Evolutionary conservation across 352 stramenopile species (phyloP), one percentile per base, ranked within the genome.

Genomic region (Thraustotheca clavata): DNA sequence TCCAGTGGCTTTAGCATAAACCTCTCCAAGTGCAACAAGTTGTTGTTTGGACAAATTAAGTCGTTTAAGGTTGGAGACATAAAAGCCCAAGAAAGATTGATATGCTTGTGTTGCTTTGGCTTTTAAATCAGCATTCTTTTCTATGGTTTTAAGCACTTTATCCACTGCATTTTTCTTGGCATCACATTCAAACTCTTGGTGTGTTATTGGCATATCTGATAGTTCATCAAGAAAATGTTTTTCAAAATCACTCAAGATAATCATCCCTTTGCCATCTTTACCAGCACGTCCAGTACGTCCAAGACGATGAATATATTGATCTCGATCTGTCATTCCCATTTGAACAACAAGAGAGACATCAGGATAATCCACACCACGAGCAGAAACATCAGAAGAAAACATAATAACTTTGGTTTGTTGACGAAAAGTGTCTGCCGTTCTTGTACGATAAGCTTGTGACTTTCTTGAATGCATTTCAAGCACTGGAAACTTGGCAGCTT

Each of bases 401-500:
- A 98, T 87, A 26, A 97, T 78, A 11, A 91, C 82, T 49, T 87
- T 88, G 24, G 81, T 78, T n/a, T 74, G 76, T 49, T 79, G 81
- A 55, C 90, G 88, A 77, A 98, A 99, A 9, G 82, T 68, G 22
- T 97, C 76, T 14, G 84, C 84, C 29, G 86, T 83, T 70, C 92
- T 95, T 33, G 80, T 96, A 47, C 95, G 86, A 59, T 85, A 70
- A 0, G 74, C 70, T 72, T 98, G 95, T 57, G 81, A 95, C 83
- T 98, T 98, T 50, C 89, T 79, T 24, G 91, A 98, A 77, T 99
- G 96, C 48, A 98, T 98, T 71, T 98, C 93, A 1, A 98, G 76
- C 24, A 98, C 84, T 31, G 75, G 72, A 54, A 84, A 89, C 2
- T 79, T 78, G 29, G 79, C 77, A 8, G 71, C 73, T 27, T 78